Evolutionary conservation across 2,329 filamentous ascomycete genomes (phyloP), one percentile per base, ranked within the genome.

Genomic region (Colletotrichum sp.): DNA sequence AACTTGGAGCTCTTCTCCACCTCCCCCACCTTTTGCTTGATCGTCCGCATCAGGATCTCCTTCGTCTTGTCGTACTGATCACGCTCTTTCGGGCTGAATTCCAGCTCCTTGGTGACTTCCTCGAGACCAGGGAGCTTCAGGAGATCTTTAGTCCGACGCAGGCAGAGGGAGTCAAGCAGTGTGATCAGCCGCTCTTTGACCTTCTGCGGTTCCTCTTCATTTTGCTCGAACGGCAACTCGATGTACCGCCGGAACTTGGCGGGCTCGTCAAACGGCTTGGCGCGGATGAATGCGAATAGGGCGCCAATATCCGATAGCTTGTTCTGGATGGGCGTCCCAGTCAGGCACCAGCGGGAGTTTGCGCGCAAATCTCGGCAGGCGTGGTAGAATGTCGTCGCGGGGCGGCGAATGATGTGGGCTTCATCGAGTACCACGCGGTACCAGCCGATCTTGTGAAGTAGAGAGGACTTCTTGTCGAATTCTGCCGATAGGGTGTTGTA

Each of bases 241-340:
- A 90, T 87, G 65, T 81, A 86, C n/a, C 83, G 83, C 4, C 87
- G 84, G 74, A 90, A 90, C 6, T 78, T 81, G 3, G 82, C 79
- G 6, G 84, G 75, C n/a, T 80, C 85, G 36, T 86, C 80, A 73
- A 90, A 88, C 2, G 85, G 86, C 24, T 81, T 81, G 2, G 86
- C 83, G 59, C 83, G 81, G 26, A 91, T 79, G 76, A 91, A 91
- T 1, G 85, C 83, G 57, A 91, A 85, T 0, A 92, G 81, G 0
- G 89, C 84, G 1, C 87, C 89, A 5, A 91, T 84, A 65, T 92
- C 90, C 8, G 88, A 86, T 0, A 91, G 82, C 3, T 82, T 82
- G 77, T 91, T 91, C 73, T 91, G 90, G 28, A 91, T 88, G 0
- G 89, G 90, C 0, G 89, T 91, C 1, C 89, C 89, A 0, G 88